phyloP scores from a whole-genome alignment of 192 early-diverging fungal species.

The Oehlia diaphana region DNA sequence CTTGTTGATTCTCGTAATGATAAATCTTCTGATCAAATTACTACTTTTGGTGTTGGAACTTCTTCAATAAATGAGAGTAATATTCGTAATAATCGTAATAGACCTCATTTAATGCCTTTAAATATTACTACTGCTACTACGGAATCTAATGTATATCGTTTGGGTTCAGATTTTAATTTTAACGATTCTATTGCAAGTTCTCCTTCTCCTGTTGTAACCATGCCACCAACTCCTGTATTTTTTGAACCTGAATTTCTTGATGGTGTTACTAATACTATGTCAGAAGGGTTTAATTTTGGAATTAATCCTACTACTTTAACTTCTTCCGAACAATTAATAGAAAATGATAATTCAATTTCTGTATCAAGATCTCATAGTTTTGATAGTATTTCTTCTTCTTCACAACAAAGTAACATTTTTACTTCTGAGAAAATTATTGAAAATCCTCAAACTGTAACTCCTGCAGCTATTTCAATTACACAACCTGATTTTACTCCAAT shows the following conservation, averaged over 20 bases:
- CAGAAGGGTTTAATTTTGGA: constrained; percentile 1
- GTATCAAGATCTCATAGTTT: background rate
- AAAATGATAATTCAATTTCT: background rate
- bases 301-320: constrained; percentile 1
- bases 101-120: constrained; percentile 14
- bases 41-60: background rate
- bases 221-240: constrained; percentile 25
- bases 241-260: constrained; percentile 12
- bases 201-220: constrained; percentile 14
- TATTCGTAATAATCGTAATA: constrained; percentile 11
- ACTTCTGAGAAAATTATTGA: constrained; percentile 12
- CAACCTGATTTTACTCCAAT: constrained; percentile 3
- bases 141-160: background rate
- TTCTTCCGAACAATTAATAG: background rate
- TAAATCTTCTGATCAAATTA: background rate
- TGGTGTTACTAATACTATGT: constrained; percentile 11
- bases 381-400: constrained; percentile 1
- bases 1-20: background rate
- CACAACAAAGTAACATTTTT: background rate
- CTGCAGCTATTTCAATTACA: constrained; percentile 7
- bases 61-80: background rate
- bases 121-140: constrained; percentile 7
- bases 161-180: background rate
- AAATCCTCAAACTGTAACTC: constrained; percentile 20
- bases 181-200: constrained; percentile 8